Conservation (phyloP, 164 flowering plant species). For the Kingdonia uniflora region DNA sequence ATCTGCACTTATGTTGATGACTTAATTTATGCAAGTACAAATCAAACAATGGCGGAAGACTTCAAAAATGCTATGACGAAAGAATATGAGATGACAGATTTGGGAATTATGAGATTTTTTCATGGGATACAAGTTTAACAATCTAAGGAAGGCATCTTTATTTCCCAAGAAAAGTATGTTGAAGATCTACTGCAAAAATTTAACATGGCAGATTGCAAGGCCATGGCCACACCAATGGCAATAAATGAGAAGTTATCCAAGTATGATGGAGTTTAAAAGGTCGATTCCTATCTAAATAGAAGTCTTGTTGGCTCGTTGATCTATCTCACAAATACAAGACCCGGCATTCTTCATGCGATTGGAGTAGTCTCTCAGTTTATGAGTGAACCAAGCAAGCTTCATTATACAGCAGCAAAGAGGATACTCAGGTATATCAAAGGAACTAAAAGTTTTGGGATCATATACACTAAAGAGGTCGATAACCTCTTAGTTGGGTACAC, state of each 20-base stretch:
- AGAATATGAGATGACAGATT: slow-evolving; percentile 10
- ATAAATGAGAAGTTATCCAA: slow-evolving; percentile 8
- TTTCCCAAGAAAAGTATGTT: slow-evolving; percentile 8
- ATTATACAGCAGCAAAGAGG: slow-evolving; percentile 1
- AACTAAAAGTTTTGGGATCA: neutral
- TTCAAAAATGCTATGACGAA: slow-evolving; percentile 7
- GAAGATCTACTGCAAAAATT: slow-evolving; percentile 9
- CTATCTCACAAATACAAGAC: slow-evolving; percentile 8
- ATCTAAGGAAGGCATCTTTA: neutral
- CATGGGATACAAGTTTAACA: slow-evolving; percentile 10
- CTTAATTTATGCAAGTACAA: slow-evolving; percentile 1
- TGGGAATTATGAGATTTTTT: slow-evolving; percentile 6
- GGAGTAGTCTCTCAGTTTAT: slow-evolving; percentile 2
- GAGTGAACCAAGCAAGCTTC: slow-evolving; percentile 8
- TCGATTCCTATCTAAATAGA: neutral
- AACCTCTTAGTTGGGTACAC: neutral
- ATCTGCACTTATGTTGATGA: slow-evolving; percentile 8
- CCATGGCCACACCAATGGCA: slow-evolving; percentile 2
- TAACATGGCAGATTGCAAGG: slow-evolving; percentile 11
- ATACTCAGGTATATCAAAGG: neutral
- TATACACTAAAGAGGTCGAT: neutral
- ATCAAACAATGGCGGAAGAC: neutral
- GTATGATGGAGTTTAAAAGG: slow-evolving; percentile 9
- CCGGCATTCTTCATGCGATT: slow-evolving; percentile 3
- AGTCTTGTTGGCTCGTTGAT: slow-evolving; percentile 9